Percentiles rank a stretch among this genome's conserved stretches.
Conservation (phyloP, 768 basidiomycete species). For the Tulasnella sp. region DNA sequence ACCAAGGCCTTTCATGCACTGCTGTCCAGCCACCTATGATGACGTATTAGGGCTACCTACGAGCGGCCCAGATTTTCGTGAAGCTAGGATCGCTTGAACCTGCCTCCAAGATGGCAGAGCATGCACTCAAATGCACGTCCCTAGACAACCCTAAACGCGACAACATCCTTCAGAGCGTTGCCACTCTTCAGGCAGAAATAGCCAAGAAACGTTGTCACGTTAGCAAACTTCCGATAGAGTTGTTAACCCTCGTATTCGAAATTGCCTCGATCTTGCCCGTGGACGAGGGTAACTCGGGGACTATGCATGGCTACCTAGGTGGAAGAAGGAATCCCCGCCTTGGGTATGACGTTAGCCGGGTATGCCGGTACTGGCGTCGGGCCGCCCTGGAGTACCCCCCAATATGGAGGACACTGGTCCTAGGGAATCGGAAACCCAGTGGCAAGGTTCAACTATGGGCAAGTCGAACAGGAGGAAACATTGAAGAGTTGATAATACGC, state of each 20-base stretch:
- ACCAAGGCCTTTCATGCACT: not conserved
- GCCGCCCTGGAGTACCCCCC: slow-evolving; percentile 20
- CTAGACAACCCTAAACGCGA: slow-evolving; percentile 16
- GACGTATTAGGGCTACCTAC: slow-evolving; percentile 25
- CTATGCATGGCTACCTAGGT: slow-evolving; percentile 6
- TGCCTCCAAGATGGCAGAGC: slow-evolving; percentile 25
- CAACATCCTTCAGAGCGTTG: not conserved
- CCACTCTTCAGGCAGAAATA: slow-evolving; percentile 11
- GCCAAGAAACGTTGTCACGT: slow-evolving; percentile 29
- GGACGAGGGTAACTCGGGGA: slow-evolving; percentile 17
- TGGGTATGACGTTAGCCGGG: slow-evolving; percentile 18
- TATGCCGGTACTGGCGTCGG: slow-evolving; percentile 30
- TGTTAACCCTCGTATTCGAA: slow-evolving; percentile 27
- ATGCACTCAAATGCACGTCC: slow-evolving; percentile 25
- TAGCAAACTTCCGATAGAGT: slow-evolving; percentile 24
- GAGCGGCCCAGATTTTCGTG: slow-evolving; percentile 13
- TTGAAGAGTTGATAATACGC: slow-evolving; percentile 7
- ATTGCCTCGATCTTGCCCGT: not conserved
- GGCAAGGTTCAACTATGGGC: slow-evolving; percentile 23
- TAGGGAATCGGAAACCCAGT: slow-evolving; percentile 4
- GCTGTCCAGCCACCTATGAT: not conserved
- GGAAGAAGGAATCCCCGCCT: not conserved
- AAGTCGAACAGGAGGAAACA: slow-evolving; percentile 17
- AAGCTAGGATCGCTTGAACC: slow-evolving; percentile 16
- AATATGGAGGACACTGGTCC: slow-evolving; percentile 23